These are phyloP conservation scores for Colletotrichum endophyticum DNA, from an alignment of 2,329 filamentous ascomycete species.

Conservation along the genomic window DNA sequence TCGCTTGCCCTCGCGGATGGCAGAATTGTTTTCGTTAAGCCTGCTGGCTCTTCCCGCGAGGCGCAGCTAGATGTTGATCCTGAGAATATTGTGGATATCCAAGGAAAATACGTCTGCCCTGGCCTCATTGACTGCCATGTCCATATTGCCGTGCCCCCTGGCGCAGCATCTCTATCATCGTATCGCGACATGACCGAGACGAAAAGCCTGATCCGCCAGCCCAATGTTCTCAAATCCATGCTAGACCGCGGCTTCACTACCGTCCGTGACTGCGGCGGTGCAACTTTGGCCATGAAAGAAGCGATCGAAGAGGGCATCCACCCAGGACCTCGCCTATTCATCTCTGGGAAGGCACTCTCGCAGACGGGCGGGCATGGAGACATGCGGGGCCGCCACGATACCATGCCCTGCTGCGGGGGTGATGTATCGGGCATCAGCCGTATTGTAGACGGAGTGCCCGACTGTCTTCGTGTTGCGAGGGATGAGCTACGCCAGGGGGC, in stretches of 20 bases:
- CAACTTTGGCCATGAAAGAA: conserved; percentile 29
- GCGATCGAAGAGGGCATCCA: conserved; percentile 37
- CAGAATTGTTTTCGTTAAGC: not conserved
- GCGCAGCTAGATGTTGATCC: not conserved
- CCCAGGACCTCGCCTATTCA: conserved; percentile 60
- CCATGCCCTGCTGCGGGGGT: conserved; percentile 47
- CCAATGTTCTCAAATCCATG: conserved; percentile 49
- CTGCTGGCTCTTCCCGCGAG: not conserved
- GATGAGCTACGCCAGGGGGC: not conserved
- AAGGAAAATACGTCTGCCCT: conserved; percentile 33
- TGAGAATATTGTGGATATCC: conserved; percentile 12
- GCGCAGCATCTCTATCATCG: conserved; percentile 12
- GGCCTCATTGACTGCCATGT: conserved; percentile 38
- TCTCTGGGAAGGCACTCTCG: conserved; percentile 55
- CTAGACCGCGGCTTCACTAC: conserved; percentile 64
- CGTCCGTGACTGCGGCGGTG: conserved; percentile 63
- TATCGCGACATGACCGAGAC: conserved; percentile 33
- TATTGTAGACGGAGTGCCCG: conserved; percentile 58
- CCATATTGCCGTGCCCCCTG: conserved; percentile 32
- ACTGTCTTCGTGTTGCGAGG: conserved; percentile 52
- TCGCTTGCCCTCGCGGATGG: not conserved
- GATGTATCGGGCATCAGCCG: conserved; percentile 44
- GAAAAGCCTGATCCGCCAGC: conserved; percentile 46
- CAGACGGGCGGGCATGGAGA: conserved; percentile 66
- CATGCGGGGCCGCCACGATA: conserved; percentile 38